Evolutionary conservation across 208 protist species (phyloP).

Genomic region (Phytomonas francai): DNA sequence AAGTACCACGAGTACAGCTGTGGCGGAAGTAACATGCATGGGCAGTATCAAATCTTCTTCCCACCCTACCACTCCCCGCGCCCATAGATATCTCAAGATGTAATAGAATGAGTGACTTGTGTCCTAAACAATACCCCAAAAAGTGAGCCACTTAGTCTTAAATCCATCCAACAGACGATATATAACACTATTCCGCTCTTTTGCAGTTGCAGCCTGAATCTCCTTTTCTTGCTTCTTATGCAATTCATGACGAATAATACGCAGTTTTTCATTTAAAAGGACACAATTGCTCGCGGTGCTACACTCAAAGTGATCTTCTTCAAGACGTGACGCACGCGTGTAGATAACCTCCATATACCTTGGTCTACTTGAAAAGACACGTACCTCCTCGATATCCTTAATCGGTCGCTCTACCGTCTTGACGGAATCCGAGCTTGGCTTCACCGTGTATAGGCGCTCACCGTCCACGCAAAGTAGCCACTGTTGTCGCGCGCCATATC

Average conservation of each 20-base stretch:
- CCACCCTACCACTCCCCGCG: neutral
- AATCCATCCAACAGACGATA: conserved; percentile 24
- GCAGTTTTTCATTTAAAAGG: conserved; percentile 79
- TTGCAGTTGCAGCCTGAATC: conserved; percentile 13
- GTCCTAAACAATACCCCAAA: conserved; percentile 5
- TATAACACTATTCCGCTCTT: conserved; percentile 21
- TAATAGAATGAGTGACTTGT: neutral
- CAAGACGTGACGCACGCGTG: conserved; percentile 48
- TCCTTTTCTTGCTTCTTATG: conserved; percentile 59
- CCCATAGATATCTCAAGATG: conserved; percentile 6
- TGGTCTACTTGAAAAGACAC: conserved; percentile 47
- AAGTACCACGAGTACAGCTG: conserved; percentile 7
- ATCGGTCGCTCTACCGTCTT: conserved; percentile 59
- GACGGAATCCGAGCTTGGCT: conserved; percentile 40
- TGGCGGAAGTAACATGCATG: neutral
- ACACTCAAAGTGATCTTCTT: conserved; percentile 76
- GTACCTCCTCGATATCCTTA: conserved; percentile 73
- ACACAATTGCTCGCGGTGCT: conserved; percentile 78
- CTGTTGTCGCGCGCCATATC: conserved; percentile 73
- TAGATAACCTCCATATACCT: conserved; percentile 85
- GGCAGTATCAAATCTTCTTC: neutral
- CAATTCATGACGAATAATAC: conserved; percentile 58
- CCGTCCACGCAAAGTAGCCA: conserved; percentile 76
- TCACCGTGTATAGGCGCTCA: conserved; percentile 76
- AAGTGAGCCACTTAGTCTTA: conserved; percentile 21